Conservation (phyloP, 352 stramenopile species). For the Thraustochytrium sp. region DNA sequence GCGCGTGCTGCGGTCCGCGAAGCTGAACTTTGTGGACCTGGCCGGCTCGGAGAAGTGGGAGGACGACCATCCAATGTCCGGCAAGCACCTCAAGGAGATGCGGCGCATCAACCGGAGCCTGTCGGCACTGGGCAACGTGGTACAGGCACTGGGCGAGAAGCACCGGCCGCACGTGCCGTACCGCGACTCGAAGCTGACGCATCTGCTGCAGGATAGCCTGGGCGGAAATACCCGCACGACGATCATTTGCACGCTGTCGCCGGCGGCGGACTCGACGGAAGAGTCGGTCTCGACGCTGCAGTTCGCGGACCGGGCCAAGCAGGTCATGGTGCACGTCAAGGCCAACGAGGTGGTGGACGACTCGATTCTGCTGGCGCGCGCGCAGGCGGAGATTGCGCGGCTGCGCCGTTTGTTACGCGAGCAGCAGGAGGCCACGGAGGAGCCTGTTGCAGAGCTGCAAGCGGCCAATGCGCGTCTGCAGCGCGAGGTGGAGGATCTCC, state of each 20-base stretch:
- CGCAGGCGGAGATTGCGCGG: conserved; percentile 63
- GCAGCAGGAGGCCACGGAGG: neutral
- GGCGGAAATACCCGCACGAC: conserved; percentile 79
- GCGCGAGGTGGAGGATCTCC: neutral
- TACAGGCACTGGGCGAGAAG: conserved; percentile 81
- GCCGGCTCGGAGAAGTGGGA: conserved; percentile 71
- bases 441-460: neutral
- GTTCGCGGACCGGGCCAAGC: conserved; percentile 74
- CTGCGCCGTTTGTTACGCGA: conserved; percentile 54
- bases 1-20: conserved; percentile 66
- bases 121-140: conserved; percentile 82
- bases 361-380: conserved; percentile 64
- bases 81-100: conserved; percentile 76
- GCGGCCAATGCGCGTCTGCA: neutral
- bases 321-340: conserved; percentile 65
- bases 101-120: conserved; percentile 84
- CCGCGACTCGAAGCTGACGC: conserved; percentile 85
- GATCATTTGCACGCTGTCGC: conserved; percentile 78
- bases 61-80: conserved; percentile 56
- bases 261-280: conserved; percentile 65
- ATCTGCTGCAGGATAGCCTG: conserved; percentile 83
- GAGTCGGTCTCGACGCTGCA: conserved; percentile 81
- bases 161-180: conserved; percentile 82
- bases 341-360: conserved; percentile 74
- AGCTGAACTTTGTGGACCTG: conserved; percentile 85